Conservation (phyloP, 2,329 filamentous ascomycete genomes). For the Pseudocercospora musae region DNA sequence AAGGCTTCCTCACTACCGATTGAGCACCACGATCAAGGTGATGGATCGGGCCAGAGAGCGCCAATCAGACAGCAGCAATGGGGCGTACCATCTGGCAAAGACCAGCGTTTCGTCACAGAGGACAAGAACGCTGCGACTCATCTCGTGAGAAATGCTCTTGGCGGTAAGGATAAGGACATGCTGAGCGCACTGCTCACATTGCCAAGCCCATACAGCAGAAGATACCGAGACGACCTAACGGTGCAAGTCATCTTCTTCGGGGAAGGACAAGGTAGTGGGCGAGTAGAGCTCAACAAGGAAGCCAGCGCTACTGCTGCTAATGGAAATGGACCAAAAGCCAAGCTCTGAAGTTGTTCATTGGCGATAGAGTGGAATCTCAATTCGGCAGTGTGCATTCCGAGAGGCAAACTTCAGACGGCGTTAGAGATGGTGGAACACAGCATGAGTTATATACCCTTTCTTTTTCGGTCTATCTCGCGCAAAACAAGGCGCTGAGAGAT, state of each 20-base stretch:
- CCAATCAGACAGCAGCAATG: conserved; percentile 90
- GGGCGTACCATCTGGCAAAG: conserved; percentile 71
- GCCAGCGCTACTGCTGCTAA: conserved; percentile 61
- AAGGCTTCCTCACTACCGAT: conserved; percentile 62
- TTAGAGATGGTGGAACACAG: not conserved
- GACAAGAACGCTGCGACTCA: conserved; percentile 97
- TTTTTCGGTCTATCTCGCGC: not conserved
- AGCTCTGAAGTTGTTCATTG: conserved; percentile 18
- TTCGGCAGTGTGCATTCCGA: not conserved
- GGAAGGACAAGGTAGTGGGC: conserved; percentile 69
- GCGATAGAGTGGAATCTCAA: not conserved
- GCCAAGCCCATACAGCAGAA: conserved; percentile 82
- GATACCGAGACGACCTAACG: conserved; percentile 92
- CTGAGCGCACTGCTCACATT: conserved; percentile 87
- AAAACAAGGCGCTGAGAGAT: not conserved
- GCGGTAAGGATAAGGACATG: conserved; percentile 90
- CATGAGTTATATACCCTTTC: not conserved
- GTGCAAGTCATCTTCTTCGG: conserved; percentile 99
- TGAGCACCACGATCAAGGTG: conserved; percentile 57
- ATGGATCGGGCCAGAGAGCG: conserved; percentile 68
- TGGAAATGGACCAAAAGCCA: conserved; percentile 27
- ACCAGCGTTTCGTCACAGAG: conserved; percentile 84
- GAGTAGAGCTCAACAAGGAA: conserved; percentile 79
- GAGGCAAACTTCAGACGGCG: not conserved
- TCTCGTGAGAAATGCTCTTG: conserved; percentile 89